Evolutionary conservation across 345 rosid genomes (phyloP).

Genomic region (Melaleuca quinquenervia): DNA sequence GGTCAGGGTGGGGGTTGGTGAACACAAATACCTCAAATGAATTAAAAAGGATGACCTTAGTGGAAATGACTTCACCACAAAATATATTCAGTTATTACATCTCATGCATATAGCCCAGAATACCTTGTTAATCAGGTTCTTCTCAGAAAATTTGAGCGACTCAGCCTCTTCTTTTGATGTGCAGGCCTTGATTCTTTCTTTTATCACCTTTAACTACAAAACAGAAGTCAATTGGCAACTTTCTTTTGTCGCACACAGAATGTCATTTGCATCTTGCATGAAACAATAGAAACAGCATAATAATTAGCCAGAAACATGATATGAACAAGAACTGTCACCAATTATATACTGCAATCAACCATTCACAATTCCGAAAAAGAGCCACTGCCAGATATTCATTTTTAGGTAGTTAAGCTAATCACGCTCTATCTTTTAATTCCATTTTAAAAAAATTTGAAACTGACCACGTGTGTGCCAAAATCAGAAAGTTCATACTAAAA

Average conservation of each 20-base stretch:
- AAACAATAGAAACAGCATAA: background rate
- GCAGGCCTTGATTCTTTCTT: constrained; percentile 55
- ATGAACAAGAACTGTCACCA: background rate
- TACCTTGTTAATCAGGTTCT: constrained; percentile 85
- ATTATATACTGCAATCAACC: background rate
- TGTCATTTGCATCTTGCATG: background rate
- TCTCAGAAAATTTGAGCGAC: constrained; percentile 63
- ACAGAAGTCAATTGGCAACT: background rate
- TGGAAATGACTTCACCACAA: background rate
- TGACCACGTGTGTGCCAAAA: background rate
- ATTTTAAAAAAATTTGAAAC: background rate
- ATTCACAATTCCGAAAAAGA: background rate
- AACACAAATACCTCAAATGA: background rate
- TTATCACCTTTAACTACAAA: constrained; percentile 60
- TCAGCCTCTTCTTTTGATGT: constrained; percentile 63
- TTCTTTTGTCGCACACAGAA: background rate
- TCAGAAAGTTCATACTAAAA: background rate
- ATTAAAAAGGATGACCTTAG: background rate
- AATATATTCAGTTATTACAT: background rate
- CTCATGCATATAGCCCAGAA: background rate
- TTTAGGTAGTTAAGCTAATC: background rate
- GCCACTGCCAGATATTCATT: background rate
- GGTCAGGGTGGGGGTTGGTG: background rate
- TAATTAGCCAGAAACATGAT: background rate
- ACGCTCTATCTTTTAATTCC: background rate